Conservation (phyloP, 305 asterid genomes). For the Salvia sclarea region DNA sequence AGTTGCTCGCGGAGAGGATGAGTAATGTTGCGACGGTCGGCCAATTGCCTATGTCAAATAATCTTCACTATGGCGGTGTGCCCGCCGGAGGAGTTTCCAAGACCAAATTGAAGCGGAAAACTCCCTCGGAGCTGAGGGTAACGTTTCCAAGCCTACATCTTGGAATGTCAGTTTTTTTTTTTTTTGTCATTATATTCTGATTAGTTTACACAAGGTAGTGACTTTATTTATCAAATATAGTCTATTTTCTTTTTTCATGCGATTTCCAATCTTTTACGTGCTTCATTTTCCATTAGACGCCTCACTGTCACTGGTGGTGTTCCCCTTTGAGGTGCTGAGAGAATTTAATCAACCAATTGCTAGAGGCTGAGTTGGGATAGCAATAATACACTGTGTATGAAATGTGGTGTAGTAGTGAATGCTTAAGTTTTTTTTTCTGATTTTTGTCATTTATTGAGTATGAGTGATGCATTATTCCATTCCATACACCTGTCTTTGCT, state of each 20-base stretch:
- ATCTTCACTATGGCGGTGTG: constrained; percentile 53
- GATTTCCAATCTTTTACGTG: background rate
- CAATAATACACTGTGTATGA: background rate
- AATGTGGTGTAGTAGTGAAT: background rate
- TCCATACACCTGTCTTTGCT: background rate
- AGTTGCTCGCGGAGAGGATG: constrained; percentile 45
- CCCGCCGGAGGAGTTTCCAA: constrained; percentile 45
- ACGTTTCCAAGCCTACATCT: constrained; percentile 22
- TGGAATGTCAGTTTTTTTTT: background rate
- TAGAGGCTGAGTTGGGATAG: background rate
- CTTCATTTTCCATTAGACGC: background rate
- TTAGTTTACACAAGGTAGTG: background rate
- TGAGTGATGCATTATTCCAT: background rate
- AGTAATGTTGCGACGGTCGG: constrained; percentile 65
- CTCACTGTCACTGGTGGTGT: background rate
- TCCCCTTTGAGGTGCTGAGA: background rate
- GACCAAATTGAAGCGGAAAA: constrained; percentile 72
- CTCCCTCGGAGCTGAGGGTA: constrained; percentile 89
- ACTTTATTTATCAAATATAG: background rate
- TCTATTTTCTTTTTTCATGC: background rate
- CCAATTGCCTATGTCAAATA: constrained; percentile 50
- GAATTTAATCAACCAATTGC: background rate
- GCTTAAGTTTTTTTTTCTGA: background rate
- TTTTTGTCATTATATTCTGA: background rate
- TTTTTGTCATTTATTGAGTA: background rate